Evolutionary conservation across 345 rosid species (phyloP).

Genomic region (Linum usitatissimum): DNA sequence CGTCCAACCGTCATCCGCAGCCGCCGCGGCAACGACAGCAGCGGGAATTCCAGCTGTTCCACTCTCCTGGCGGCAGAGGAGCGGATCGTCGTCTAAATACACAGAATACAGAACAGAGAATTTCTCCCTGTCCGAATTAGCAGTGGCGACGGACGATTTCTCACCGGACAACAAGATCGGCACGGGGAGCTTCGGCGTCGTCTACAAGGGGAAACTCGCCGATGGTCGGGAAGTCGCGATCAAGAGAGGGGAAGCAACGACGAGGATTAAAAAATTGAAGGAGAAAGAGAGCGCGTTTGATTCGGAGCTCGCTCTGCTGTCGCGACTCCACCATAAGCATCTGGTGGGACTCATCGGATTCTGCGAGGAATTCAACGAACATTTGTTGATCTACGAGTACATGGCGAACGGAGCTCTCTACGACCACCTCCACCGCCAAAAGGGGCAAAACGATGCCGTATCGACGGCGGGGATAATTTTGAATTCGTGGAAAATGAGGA

Average conservation of each 20-base stretch:
- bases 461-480: slow-evolving; percentile 13
- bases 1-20: slow-evolving; percentile 1
- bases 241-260: slow-evolving; percentile 35
- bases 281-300: slow-evolving; percentile 48
- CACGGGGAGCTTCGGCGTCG: background rate
- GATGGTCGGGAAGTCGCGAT: slow-evolving; percentile 11
- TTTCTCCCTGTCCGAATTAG: background rate
- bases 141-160: background rate
- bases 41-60: too few species aligned
- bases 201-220: background rate
- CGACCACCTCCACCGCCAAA: slow-evolving; percentile 38
- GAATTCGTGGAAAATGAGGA: slow-evolving; percentile 57
- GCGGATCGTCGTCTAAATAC: background rate
- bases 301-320: slow-evolving; percentile 38
- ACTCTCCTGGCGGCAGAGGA: background rate
- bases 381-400: slow-evolving; percentile 51
- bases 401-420: slow-evolving; percentile 50
- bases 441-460: slow-evolving; percentile 12
- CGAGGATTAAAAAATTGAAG: slow-evolving; percentile 20
- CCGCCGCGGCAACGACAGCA: too few species aligned
- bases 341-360: slow-evolving; percentile 44
- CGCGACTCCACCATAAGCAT: slow-evolving; percentile 57
- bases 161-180: background rate
- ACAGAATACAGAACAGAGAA: background rate
- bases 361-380: slow-evolving; percentile 49